Conservation (phyloP, 345 rosid genomes). For the Populus deltoides region DNA sequence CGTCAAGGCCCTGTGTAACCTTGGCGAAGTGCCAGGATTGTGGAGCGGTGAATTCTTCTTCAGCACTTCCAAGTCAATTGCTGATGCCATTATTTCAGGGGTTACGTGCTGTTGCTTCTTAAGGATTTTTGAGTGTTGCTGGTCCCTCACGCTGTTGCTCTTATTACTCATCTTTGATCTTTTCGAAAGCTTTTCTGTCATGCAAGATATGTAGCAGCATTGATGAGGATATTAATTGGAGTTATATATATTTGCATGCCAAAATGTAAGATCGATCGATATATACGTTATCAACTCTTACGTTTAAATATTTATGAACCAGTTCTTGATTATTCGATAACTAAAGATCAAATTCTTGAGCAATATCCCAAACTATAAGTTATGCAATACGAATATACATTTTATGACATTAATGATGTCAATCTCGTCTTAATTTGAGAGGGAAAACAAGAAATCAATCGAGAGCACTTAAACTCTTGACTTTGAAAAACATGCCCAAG, state of each 20-base stretch:
- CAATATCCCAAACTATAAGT: background rate
- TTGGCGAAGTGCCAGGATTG: background rate
- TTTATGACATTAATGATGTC: background rate
- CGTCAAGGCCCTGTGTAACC: background rate
- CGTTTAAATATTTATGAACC: background rate
- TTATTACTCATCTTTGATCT: background rate
- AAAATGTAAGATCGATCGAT: no score
- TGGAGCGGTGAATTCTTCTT: background rate
- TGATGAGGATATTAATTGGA: no score
- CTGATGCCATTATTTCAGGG: background rate
- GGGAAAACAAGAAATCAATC: background rate
- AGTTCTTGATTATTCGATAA: background rate
- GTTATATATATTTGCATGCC: no score
- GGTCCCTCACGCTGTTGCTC: background rate
- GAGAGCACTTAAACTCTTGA: background rate
- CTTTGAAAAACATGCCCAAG: background rate
- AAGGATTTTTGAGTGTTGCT: no score
- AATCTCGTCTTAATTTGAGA: background rate
- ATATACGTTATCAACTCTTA: no score
- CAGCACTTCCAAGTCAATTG: no score
- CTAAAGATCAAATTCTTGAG: background rate
- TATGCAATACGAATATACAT: background rate
- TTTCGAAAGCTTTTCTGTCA: background rate
- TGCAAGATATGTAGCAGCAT: background rate
- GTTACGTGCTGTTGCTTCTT: background rate